A percentile compares a stretch with the other conserved stretches of the same genome.
phyloP scores from a whole-genome alignment of 495 filamentous ascomycete species.

The Rhizodiscina lignyota region DNA sequence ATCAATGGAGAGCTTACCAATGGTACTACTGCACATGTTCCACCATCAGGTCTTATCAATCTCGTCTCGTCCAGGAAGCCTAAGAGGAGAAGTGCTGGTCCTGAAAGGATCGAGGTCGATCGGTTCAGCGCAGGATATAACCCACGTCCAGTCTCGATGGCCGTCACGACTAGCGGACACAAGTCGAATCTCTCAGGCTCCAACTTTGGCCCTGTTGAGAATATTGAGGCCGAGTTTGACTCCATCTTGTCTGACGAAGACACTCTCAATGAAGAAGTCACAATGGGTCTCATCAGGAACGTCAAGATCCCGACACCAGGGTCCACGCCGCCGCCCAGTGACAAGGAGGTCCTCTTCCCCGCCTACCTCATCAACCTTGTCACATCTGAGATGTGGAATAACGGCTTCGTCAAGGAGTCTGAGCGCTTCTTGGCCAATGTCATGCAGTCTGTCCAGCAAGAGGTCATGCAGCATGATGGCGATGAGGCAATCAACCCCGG shows the following conservation, averaged over 20 bases:
- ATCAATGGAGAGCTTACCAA: slow-evolving; percentile 59
- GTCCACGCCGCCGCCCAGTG: slow-evolving; percentile 69
- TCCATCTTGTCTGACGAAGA: slow-evolving; percentile 89
- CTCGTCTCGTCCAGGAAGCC: slow-evolving; percentile 94
- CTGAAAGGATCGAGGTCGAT: slow-evolving; percentile 68
- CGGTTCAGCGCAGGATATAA: slow-evolving; percentile 84
- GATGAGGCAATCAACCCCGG: slow-evolving; percentile 96
- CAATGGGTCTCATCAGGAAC: slow-evolving; percentile 87
- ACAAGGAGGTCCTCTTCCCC: slow-evolving; percentile 97
- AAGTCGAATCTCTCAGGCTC: slow-evolving; percentile 50
- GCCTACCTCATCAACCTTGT: slow-evolving; percentile 98
- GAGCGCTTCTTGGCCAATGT: slow-evolving; percentile 97
- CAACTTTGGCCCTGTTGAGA: slow-evolving; percentile 68
- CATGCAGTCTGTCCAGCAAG: slow-evolving; percentile 98
- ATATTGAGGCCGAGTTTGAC: slow-evolving; percentile 84
- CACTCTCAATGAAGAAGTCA: slow-evolving; percentile 86
- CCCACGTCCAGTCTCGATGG: slow-evolving; percentile 91
- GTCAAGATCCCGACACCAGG: slow-evolving; percentile 84
- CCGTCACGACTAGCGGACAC: slow-evolving; percentile 44
- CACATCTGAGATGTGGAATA: slow-evolving; percentile 99
- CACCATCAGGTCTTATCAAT: slow-evolving; percentile 75
- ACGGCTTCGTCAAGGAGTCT: slow-evolving; percentile 98
- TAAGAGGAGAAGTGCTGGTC: slow-evolving; percentile 83
- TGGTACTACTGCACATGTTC: slow-evolving; percentile 35
- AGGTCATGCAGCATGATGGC: slow-evolving; percentile 96